Percentiles rank a stretch among this genome's conserved stretches.
phyloP scores from a whole-genome alignment of 495 filamentous ascomycete species.

The Sordaria brevicollis region DNA sequence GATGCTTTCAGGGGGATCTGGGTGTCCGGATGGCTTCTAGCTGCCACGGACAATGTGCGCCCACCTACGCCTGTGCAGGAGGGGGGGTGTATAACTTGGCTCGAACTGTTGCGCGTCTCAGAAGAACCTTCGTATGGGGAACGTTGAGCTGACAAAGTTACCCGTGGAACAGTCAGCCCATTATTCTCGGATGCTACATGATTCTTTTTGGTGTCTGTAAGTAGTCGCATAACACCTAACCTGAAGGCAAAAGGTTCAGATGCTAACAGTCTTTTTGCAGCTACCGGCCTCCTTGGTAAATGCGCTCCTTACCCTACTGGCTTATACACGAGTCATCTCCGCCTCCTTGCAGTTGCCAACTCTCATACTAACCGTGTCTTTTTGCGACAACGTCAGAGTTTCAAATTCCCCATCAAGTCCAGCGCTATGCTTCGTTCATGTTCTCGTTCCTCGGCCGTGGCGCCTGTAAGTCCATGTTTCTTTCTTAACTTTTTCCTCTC shows the following conservation, averaged over 20 bases:
- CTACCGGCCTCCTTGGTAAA: conserved; percentile 44
- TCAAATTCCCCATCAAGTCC: conserved; percentile 86
- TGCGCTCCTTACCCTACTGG: conserved; percentile 17
- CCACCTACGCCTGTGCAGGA: not conserved
- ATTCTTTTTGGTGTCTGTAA: conserved; percentile 83
- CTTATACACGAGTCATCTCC: not conserved
- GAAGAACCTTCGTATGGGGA: not conserved
- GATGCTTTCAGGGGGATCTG: not conserved
- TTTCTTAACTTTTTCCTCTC: not conserved
- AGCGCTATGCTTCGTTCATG: conserved; percentile 91
- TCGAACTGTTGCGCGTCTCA: not conserved
- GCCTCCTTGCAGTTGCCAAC: conserved; percentile 6
- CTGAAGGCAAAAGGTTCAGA: not conserved
- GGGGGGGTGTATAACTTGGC: not conserved
- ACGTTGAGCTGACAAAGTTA: not conserved
- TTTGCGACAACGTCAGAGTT: conserved; percentile 49
- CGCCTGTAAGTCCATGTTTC: conserved; percentile 86
- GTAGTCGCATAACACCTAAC: conserved; percentile 12
- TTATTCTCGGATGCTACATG: conserved; percentile 77
- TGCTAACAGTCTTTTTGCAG: conserved; percentile 23
- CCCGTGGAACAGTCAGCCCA: conserved; percentile 40
- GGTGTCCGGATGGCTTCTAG: not conserved
- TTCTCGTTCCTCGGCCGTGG: conserved; percentile 95
- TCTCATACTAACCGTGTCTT: too few relatives aligned
- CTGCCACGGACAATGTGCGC: not conserved